Percentiles rank a stretch among this genome's conserved stretches.
Evolutionary conservation across 2,329 filamentous ascomycete species (phyloP).

Genomic region (Fusarium staphyleae): DNA sequence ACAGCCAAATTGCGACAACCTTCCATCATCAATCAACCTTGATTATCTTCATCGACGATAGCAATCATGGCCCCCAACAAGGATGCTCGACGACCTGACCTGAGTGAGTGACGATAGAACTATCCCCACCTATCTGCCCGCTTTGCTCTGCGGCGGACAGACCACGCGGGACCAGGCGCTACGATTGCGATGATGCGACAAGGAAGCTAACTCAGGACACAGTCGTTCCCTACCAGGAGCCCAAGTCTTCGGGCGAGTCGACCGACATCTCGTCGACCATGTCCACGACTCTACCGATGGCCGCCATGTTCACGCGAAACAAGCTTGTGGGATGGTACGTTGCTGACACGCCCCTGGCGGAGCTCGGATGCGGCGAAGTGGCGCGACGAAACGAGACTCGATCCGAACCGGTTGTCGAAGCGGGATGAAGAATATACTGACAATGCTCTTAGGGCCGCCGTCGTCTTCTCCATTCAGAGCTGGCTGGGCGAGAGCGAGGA

Average conservation of each 20-base stretch:
- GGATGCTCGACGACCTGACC: slow-evolving; percentile 54
- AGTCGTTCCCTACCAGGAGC: slow-evolving; percentile 91
- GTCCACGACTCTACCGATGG: slow-evolving; percentile 88
- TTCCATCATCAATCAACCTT: slow-evolving; percentile 17
- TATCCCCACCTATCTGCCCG: not conserved
- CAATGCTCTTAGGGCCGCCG: slow-evolving; percentile 65
- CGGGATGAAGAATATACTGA: slow-evolving; percentile 9
- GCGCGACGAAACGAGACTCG: not conserved
- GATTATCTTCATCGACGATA: slow-evolving; percentile 19
- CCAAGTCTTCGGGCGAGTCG: slow-evolving; percentile 66
- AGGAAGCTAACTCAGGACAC: slow-evolving; percentile 24
- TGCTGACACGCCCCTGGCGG: not conserved
- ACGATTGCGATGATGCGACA: slow-evolving; percentile 8
- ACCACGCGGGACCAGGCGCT: slow-evolving; percentile 1
- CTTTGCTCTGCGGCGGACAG: not conserved
- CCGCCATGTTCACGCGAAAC: slow-evolving; percentile 79
- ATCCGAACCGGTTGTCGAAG: not conserved
- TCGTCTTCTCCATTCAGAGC: slow-evolving; percentile 76
- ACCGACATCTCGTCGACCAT: slow-evolving; percentile 76
- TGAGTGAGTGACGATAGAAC: slow-evolving; percentile 46
- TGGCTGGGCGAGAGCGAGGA: slow-evolving; percentile 80
- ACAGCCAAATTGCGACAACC: slow-evolving; percentile 37
- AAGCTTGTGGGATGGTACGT: slow-evolving; percentile 74
- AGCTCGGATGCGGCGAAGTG: not conserved
- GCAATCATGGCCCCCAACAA: slow-evolving; percentile 51